Conservation (phyloP, 2,329 filamentous ascomycete species). For the Aureobasidium sp. region DNA sequence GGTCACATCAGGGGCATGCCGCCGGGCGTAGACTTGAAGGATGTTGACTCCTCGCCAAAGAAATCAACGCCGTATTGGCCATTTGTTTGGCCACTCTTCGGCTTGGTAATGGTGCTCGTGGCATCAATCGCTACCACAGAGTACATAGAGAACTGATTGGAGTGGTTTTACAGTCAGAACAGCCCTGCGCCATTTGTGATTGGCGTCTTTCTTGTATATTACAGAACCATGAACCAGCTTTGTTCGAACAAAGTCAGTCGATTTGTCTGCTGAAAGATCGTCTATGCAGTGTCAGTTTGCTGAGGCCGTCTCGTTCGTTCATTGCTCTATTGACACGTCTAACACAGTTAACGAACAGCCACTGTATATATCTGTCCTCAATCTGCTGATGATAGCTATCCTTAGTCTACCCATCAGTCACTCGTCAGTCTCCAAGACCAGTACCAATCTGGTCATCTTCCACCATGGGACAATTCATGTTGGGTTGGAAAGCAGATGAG, state of each 20-base stretch:
- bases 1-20: background rate
- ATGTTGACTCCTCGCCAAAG: background rate
- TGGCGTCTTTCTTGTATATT: background rate
- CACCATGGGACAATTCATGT: background rate
- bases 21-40: background rate
- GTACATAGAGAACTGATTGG: background rate
- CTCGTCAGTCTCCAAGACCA: background rate
- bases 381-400: background rate
- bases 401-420: background rate
- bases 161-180: background rate
- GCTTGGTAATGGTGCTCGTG: background rate
- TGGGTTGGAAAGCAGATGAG: constrained; percentile 4
- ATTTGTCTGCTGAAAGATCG: background rate
- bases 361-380: background rate
- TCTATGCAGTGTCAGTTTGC: background rate
- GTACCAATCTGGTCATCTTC: background rate
- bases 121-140: background rate
- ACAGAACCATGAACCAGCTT: background rate
- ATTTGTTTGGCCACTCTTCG: background rate
- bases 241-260: background rate
- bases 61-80: background rate
- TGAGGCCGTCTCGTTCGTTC: background rate
- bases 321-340: background rate
- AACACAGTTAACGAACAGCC: background rate
- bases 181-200: background rate